phyloP scores from a whole-genome alignment of 352 stramenopile genomes.

The Pythium brachiatum region DNA sequence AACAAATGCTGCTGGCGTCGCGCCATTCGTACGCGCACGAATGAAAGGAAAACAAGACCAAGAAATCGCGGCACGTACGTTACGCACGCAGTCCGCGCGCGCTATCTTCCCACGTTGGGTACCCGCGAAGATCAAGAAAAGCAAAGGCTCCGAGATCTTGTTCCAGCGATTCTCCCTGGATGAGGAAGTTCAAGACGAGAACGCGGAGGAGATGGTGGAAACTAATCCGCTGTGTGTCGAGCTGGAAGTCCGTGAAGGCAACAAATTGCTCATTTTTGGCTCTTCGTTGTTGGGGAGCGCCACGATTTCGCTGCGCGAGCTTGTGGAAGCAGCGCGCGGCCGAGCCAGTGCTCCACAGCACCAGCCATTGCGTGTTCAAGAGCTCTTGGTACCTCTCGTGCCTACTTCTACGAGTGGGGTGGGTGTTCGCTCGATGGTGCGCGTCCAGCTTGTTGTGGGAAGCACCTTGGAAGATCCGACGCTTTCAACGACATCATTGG shows the following conservation, averaged over 20 bases:
- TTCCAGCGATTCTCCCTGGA: conserved; percentile 16
- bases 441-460: conserved; percentile 15
- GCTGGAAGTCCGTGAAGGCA: conserved; percentile 69
- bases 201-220: neutral
- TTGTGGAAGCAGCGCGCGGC: conserved; percentile 37
- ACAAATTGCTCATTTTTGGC: conserved; percentile 61
- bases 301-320: conserved; percentile 46
- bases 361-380: conserved; percentile 13
- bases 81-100: conserved; percentile 26
- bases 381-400: conserved; percentile 16
- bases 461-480: conserved; percentile 1
- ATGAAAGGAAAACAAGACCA: conserved; percentile 11
- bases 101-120: conserved; percentile 70
- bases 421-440: conserved; percentile 13
- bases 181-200: neutral
- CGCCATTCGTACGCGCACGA: conserved; percentile 20
- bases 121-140: conserved; percentile 36
- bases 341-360: neutral
- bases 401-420: neutral
- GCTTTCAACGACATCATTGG: neutral
- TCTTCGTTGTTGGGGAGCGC: conserved; percentile 59
- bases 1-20: conserved; percentile 11
- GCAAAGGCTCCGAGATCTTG: conserved; percentile 16
- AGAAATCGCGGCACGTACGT: neutral
- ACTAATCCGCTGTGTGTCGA: conserved; percentile 11